phyloP scores from a whole-genome alignment of 2,329 filamentous ascomycete species.

The Thielaviopsis punctulata region DNA sequence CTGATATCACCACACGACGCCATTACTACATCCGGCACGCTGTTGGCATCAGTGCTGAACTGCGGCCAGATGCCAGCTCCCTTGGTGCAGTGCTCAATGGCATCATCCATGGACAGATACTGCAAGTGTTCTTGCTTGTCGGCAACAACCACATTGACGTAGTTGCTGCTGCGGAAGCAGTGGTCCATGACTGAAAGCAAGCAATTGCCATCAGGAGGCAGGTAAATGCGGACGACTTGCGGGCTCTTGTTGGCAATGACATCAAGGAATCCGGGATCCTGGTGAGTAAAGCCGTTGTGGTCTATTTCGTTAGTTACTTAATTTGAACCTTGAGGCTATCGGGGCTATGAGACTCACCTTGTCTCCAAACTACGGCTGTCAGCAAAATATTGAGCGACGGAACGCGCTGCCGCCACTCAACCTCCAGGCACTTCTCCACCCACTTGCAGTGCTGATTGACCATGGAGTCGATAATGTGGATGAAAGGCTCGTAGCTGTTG shows the following conservation, averaged over 20 bases:
- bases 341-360: slow-evolving; percentile 19
- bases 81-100: slow-evolving; percentile 60
- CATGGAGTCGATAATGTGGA: slow-evolving; percentile 73
- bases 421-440: slow-evolving; percentile 67
- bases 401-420: slow-evolving; percentile 58
- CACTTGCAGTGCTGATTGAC: slow-evolving; percentile 77
- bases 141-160: slow-evolving; percentile 65
- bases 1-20: slow-evolving; percentile 59
- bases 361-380: slow-evolving; percentile 63
- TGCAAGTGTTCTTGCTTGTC: slow-evolving; percentile 69
- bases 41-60: slow-evolving; percentile 52
- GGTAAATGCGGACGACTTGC: slow-evolving; percentile 64
- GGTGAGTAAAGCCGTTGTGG: slow-evolving; percentile 71
- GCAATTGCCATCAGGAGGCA: slow-evolving; percentile 65
- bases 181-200: slow-evolving; percentile 61
- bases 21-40: slow-evolving; percentile 59
- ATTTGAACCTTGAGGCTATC: neutral
- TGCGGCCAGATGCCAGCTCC: slow-evolving; percentile 64
- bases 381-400: slow-evolving; percentile 65
- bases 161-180: slow-evolving; percentile 55
- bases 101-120: slow-evolving; percentile 56
- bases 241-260: slow-evolving; percentile 66
- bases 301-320: slow-evolving; percentile 23
- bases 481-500: slow-evolving; percentile 71
- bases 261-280: slow-evolving; percentile 66